Conservation (phyloP, 1,139 yeast genomes). For the Lodderomyces margitis region DNA sequence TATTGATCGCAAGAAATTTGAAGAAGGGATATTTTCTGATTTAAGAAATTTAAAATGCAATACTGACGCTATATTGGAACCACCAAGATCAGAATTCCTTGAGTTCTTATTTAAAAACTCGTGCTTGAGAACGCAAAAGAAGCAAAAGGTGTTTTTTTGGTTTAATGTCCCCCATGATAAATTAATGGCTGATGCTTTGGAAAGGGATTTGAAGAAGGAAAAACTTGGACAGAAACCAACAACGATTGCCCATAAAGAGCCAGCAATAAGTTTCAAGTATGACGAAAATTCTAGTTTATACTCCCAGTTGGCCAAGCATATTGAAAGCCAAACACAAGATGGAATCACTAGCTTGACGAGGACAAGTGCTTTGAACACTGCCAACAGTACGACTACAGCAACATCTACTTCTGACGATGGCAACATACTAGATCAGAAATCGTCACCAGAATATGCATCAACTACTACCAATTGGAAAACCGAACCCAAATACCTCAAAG, state of each 20-base stretch:
- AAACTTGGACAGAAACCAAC: slow-evolving; percentile 54
- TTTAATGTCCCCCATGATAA: slow-evolving; percentile 94
- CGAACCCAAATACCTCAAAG: not conserved
- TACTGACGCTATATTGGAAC: slow-evolving; percentile 82
- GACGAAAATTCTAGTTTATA: slow-evolving; percentile 47
- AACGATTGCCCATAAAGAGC: slow-evolving; percentile 57
- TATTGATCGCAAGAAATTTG: slow-evolving; percentile 86
- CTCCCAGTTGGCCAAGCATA: slow-evolving; percentile 49
- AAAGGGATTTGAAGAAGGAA: slow-evolving; percentile 87
- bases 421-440: slow-evolving; percentile 8
- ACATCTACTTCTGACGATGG: slow-evolving; percentile 4
- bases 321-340: slow-evolving; percentile 22
- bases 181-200: slow-evolving; percentile 89
- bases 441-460: slow-evolving; percentile 22
- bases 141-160: slow-evolving; percentile 97
- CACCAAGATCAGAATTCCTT: slow-evolving; percentile 82
- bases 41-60: slow-evolving; percentile 84
- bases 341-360: not conserved
- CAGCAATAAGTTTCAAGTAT: slow-evolving; percentile 60
- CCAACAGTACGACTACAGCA: slow-evolving; percentile 6
- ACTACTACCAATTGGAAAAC: slow-evolving; percentile 5
- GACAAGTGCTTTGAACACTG: slow-evolving; percentile 1
- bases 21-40: slow-evolving; percentile 94
- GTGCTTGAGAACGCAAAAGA: slow-evolving; percentile 91
- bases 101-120: slow-evolving; percentile 82